A percentile compares a stretch with the other conserved stretches of the same genome.
Conservation (phyloP, 2,329 filamentous ascomycete genomes). For the Aspergillus transmontanensis region DNA sequence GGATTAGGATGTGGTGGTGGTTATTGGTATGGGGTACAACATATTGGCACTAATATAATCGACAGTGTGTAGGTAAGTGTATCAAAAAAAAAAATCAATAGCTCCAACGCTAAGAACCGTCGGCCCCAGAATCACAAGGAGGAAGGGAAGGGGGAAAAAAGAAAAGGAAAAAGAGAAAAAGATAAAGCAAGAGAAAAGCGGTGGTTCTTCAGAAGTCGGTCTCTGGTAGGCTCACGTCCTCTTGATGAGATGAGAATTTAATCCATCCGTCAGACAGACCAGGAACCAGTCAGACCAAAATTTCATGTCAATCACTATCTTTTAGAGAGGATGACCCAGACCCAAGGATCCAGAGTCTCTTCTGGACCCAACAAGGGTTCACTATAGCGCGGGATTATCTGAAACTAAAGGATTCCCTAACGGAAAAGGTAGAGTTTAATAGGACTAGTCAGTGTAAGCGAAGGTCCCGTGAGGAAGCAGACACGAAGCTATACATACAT, state of each 20-base stretch:
- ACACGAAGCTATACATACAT: neutral
- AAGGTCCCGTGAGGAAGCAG: neutral
- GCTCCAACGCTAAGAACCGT: neutral
- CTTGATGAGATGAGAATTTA: neutral
- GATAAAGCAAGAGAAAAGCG: neutral
- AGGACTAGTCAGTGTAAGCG: neutral
- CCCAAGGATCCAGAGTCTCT: constrained; percentile 20
- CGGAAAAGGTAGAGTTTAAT: neutral
- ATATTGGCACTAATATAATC: constrained; percentile 4
- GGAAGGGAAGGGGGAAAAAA: neutral
- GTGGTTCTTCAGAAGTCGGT: neutral
- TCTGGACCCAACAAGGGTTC: constrained; percentile 17
- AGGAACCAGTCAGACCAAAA: constrained; percentile 3
- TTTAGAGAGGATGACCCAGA: constrained; percentile 12
- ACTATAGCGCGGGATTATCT: constrained; percentile 1
- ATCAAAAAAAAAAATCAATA: neutral
- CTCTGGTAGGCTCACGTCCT: neutral
- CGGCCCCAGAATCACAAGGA: neutral
- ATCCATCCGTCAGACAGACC: neutral
- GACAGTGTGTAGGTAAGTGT: neutral
- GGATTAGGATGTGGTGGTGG: neutral
- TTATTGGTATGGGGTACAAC: constrained; percentile 3
- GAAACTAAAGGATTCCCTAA: constrained; percentile 4
- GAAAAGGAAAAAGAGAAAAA: neutral
- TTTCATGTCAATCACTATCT: neutral